A percentile compares a stretch with the other conserved stretches of the same genome.
These are phyloP conservation scores for Cladophialophora exuberans DNA, from an alignment of 2,329 filamentous ascomycete genomes.

Conservation along the genomic window DNA sequence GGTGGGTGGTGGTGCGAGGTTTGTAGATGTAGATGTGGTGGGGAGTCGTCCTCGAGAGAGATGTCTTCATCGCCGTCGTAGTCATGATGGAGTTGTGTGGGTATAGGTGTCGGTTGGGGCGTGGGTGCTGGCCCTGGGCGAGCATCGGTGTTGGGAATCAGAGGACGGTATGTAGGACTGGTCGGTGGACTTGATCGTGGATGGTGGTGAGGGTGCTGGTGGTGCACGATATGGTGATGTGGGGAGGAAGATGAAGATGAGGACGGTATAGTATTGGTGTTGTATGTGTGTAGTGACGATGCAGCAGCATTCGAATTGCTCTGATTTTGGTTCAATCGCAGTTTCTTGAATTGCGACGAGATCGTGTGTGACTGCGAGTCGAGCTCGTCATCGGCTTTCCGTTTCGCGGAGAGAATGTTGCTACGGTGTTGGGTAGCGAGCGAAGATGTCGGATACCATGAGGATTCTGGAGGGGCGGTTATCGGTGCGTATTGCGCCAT, in stretches of 20 bases:
- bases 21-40: conserved; percentile 2
- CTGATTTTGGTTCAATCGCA: conserved; percentile 24
- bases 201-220: conserved; percentile 6
- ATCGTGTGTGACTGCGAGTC: conserved; percentile 31
- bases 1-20: too few relatives aligned
- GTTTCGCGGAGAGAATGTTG: conserved; percentile 22
- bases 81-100: neutral
- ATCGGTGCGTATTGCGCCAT: conserved; percentile 20
- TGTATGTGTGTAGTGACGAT: too few relatives aligned
- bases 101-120: neutral
- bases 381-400: conserved; percentile 26
- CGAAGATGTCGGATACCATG: conserved; percentile 8
- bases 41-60: neutral
- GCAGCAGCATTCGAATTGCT: neutral
- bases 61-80: conserved; percentile 1
- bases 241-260: neutral
- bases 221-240: neutral
- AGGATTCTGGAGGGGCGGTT: conserved; percentile 11
- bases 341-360: conserved; percentile 31
- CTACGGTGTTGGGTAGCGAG: conserved; percentile 21
- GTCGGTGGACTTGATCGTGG: conserved; percentile 2
- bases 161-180: conserved; percentile 15
- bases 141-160: conserved; percentile 17
- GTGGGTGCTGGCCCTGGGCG: conserved; percentile 12
- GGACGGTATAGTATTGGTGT: neutral